Evolutionary conservation across 2,329 filamentous ascomycete genomes (phyloP).

Genomic region (Sporothrix pallida): DNA sequence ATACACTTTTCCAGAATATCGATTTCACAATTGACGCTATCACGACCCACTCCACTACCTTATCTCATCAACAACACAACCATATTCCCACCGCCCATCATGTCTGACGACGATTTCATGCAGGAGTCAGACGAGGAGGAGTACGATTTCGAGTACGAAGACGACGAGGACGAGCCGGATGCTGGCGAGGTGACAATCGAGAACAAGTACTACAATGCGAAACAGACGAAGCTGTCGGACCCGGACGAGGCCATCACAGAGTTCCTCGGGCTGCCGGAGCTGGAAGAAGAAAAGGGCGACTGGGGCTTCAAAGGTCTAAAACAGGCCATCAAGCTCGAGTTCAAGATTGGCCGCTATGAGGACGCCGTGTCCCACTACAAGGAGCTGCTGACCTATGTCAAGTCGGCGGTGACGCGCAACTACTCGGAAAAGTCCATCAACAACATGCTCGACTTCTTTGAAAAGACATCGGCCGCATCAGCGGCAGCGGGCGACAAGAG

Average conservation of each 20-base stretch:
- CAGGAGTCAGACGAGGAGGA: constrained; percentile 88
- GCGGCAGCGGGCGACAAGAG: constrained; percentile 54
- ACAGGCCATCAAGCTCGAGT: constrained; percentile 97
- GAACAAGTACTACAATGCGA: constrained; percentile 99
- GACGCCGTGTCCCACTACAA: constrained; percentile 90
- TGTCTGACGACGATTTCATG: constrained; percentile 94
- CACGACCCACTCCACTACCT: too few species aligned
- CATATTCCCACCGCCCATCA: constrained; percentile 48
- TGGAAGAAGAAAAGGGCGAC: constrained; percentile 92
- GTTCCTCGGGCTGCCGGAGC: constrained; percentile 82
- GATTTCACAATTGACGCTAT: too few species aligned
- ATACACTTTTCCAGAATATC: not conserved
- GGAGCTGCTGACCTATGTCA: constrained; percentile 96
- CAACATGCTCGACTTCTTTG: constrained; percentile 97
- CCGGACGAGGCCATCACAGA: constrained; percentile 89
- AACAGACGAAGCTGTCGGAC: constrained; percentile 88
- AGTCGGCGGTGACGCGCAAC: constrained; percentile 93
- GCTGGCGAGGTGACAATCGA: constrained; percentile 92
- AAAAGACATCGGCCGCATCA: constrained; percentile 77
- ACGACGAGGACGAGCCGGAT: constrained; percentile 84
- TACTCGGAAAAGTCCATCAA: constrained; percentile 99
- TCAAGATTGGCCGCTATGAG: constrained; percentile 86
- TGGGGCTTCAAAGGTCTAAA: constrained; percentile 99
- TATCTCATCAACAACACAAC: not conserved
- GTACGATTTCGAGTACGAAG: constrained; percentile 98